Evolutionary conservation across 2,329 filamentous ascomycete genomes (phyloP).

Genomic region (Fusarium sp.): DNA sequence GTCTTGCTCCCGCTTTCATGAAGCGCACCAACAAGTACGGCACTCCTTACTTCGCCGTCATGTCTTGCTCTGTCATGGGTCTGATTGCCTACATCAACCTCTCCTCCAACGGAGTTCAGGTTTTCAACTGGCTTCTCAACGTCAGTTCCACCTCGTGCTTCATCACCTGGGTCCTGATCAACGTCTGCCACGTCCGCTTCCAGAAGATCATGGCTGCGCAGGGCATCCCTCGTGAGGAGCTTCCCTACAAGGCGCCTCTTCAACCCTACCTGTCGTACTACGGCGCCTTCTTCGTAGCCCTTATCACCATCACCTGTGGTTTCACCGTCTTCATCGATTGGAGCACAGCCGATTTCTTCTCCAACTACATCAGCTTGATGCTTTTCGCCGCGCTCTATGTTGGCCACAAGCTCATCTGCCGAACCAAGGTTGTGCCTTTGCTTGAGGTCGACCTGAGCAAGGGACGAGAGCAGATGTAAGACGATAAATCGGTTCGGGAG

Average conservation of each 20-base stretch:
- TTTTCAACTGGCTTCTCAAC: constrained; percentile 80
- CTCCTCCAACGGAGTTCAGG: constrained; percentile 65
- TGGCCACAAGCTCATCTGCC: constrained; percentile 68
- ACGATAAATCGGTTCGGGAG: constrained; percentile 4
- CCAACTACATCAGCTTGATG: constrained; percentile 73
- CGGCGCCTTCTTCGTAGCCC: constrained; percentile 72
- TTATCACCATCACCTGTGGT: constrained; percentile 76
- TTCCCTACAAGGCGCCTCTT: constrained; percentile 71
- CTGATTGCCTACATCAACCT: constrained; percentile 77
- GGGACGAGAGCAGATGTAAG: constrained; percentile 38
- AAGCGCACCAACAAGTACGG: constrained; percentile 69
- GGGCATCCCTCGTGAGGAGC: constrained; percentile 65
- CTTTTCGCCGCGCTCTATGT: constrained; percentile 70
- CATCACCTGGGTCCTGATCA: constrained; percentile 77
- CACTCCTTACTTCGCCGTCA: constrained; percentile 73
- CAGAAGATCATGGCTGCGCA: constrained; percentile 69
- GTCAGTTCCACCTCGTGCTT: constrained; percentile 76
- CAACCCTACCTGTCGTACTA: constrained; percentile 75
- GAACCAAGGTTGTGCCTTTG: constrained; percentile 55
- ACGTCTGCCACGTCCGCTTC: constrained; percentile 73
- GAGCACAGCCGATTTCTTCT: constrained; percentile 71
- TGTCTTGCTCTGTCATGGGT: constrained; percentile 65
- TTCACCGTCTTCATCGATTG: constrained; percentile 76
- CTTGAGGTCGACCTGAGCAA: constrained; percentile 53
- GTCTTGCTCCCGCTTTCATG: constrained; percentile 71